Evolutionary conservation across 257 asterid species (phyloP), one percentile per base, ranked within the genome.

Genomic region (Nicotiana knightiana): DNA sequence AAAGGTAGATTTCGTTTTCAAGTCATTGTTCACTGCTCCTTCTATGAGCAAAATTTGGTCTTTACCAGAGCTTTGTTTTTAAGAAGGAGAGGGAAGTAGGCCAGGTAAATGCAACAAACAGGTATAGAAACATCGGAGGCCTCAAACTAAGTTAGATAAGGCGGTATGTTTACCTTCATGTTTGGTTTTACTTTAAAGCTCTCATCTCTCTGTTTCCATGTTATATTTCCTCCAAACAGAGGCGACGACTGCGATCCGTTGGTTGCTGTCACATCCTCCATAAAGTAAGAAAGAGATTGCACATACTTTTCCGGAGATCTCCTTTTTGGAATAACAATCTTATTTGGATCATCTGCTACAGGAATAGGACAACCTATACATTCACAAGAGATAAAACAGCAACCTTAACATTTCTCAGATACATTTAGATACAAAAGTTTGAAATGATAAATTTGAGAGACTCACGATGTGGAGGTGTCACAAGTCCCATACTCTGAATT

Each of bases 401-500:
- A 48, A 35, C 51, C 33, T 51, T 24, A 84, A 10, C 54, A 77
- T 57, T 24, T 58, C 8, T 55, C 43, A 2, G 8, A 30, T 15
- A 51, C 63, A 75, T 30, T 12, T 28, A 28, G n/a, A 64, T 64
- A 64, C 43, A 64, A 28, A 28, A 51, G 30, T 7, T 68, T 55
- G 46, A 11, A 26, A 17, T 33, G 26, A 55, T 48, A 39, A 82
- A 75, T 79, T 57, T 16, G 46, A 21, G 12, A 63, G 81, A 67
- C 99, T 96, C 88, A 96, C 99, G 97, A 85, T 96, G 99, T 32
- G 91, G 94, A 70, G 96, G 92, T 70, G 89, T 90, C 83, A 92
- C 92, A 82, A 94, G 85, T 81, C 99, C 99, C 96, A 94, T 89
- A 54, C 91, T 89, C 92, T 90, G 84, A 83, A 94, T 83, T 88